Evolutionary conservation across 177 flowering plant genomes (phyloP).

Genomic region (Vitis hybrid): DNA sequence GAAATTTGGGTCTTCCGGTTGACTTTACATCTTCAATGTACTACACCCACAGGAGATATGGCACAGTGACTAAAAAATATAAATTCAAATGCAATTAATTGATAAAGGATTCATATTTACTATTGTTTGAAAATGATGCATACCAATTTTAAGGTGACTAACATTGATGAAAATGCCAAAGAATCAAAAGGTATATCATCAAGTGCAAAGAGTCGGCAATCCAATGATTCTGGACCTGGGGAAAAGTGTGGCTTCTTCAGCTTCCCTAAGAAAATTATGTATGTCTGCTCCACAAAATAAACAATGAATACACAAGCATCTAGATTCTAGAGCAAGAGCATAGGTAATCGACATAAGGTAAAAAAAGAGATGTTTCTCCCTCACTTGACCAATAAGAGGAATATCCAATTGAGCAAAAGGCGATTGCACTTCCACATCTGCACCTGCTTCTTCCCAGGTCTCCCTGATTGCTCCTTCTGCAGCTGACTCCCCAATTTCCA

Average conservation of each 20-base stretch:
- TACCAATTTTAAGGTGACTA: slow-evolving; percentile 89
- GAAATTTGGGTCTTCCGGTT: slow-evolving; percentile 63
- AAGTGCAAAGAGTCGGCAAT: slow-evolving; percentile 73
- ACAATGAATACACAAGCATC: slow-evolving; percentile 8
- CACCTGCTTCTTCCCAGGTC: slow-evolving; percentile 94
- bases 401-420: slow-evolving; percentile 94
- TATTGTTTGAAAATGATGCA: slow-evolving; percentile 6
- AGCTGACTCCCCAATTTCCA: slow-evolving; percentile 98
- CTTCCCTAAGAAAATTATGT: slow-evolving; percentile 80
- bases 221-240: slow-evolving; percentile 89
- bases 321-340: slow-evolving; percentile 1
- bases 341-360: not conserved
- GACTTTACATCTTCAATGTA: slow-evolving; percentile 65
- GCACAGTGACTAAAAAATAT: not conserved
- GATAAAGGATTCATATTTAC: not conserved
- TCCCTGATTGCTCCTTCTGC: slow-evolving; percentile 93
- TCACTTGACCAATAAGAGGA: slow-evolving; percentile 92
- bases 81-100: not conserved
- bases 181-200: slow-evolving; percentile 92
- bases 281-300: slow-evolving; percentile 59
- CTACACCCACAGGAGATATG: slow-evolving; percentile 37
- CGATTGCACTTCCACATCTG: slow-evolving; percentile 81
- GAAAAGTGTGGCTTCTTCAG: slow-evolving; percentile 76
- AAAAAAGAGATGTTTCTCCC: slow-evolving; percentile 14
- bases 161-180: slow-evolving; percentile 87